A percentile compares a stretch with the other conserved stretches of the same genome.
These are phyloP conservation scores for Gymnopilus junonius DNA, from an alignment of 768 basidiomycete species.

Conservation along the genomic window DNA sequence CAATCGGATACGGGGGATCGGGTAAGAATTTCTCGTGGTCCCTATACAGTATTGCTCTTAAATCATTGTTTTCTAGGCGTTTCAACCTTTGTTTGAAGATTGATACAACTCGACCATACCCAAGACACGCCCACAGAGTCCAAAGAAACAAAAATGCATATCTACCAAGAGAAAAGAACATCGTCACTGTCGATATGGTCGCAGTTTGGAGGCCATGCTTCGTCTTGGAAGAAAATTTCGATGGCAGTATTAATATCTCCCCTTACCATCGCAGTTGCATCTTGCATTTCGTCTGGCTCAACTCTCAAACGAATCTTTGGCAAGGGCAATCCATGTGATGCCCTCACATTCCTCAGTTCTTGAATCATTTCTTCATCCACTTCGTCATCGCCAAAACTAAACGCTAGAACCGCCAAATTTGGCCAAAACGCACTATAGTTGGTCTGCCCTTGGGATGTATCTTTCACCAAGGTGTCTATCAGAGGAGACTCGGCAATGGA, in stretches of 20 bases:
- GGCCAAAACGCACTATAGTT: constrained; percentile 37
- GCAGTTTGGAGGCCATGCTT: constrained; percentile 35
- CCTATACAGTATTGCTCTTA: not conserved
- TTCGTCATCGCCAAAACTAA: constrained; percentile 29
- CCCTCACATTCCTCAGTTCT: constrained; percentile 30
- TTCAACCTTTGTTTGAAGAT: constrained; percentile 58
- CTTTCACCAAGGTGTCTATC: constrained; percentile 30
- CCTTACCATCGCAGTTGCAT: not conserved
- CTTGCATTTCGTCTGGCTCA: constrained; percentile 19
- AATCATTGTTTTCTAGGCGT: constrained; percentile 33
- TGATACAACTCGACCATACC: constrained; percentile 23
- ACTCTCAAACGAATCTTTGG: constrained; percentile 33
- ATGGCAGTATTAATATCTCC: constrained; percentile 16
- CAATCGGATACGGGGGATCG: constrained; percentile 32
- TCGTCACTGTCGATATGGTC: constrained; percentile 36
- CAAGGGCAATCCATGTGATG: constrained; percentile 30
- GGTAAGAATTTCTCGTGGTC: constrained; percentile 26
- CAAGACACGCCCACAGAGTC: no score
- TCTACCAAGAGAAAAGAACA: constrained; percentile 26
- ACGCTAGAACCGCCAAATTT: constrained; percentile 32
- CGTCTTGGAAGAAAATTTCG: constrained; percentile 27
- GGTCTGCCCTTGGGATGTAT: constrained; percentile 9
- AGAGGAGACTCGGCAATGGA: constrained; percentile 27
- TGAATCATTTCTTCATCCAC: constrained; percentile 30
- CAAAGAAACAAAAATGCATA: not conserved